These are phyloP conservation scores for Cruciata laevipes DNA, from an alignment of 257 asterid genomes.

Conservation along the genomic window DNA sequence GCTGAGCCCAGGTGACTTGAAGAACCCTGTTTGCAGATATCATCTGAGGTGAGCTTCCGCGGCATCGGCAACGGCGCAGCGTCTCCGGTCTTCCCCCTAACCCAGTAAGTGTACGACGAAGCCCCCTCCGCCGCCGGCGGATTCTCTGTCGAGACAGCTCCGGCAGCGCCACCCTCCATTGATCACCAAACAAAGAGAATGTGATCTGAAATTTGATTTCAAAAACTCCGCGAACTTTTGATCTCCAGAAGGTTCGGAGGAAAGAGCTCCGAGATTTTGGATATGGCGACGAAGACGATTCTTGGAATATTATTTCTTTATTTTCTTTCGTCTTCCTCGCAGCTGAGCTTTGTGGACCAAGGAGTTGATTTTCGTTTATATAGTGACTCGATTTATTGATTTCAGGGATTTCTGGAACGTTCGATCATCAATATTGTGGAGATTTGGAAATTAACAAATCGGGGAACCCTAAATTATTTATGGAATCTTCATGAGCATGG, in stretches of 20 bases:
- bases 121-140: conserved; percentile 20
- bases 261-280: background rate
- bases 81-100: conserved; percentile 28
- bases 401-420: background rate
- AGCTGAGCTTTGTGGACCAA: background rate
- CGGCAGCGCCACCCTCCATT: conserved; percentile 28
- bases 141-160: conserved; percentile 19
- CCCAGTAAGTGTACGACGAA: conserved; percentile 29
- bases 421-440: background rate
- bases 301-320: background rate
- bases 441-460: background rate
- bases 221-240: background rate
- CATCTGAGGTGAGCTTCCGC: conserved; percentile 24
- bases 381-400: background rate
- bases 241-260: conserved; percentile 4
- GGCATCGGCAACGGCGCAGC: conserved; percentile 37
- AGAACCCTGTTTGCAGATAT: conserved; percentile 19
- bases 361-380: background rate
- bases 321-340: background rate
- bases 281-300: background rate
- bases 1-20: conserved; percentile 31
- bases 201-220: background rate
- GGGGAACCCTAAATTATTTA: background rate
- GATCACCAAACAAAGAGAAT: background rate
- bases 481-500: background rate